Conservation (phyloP, 768 basidiomycete genomes). For the Lactarius evosmus region DNA sequence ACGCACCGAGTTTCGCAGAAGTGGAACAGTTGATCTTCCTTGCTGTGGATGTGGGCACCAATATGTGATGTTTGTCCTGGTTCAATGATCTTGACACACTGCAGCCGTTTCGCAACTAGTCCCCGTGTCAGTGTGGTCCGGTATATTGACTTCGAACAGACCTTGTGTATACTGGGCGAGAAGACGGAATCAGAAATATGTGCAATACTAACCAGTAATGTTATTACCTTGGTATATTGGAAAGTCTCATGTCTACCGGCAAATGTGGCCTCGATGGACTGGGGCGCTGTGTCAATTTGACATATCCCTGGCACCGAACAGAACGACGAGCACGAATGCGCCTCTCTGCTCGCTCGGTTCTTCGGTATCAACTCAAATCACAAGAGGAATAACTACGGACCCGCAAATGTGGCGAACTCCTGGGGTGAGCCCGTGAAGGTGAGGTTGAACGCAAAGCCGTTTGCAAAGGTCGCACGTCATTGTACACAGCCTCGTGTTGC, state of each 20-base stretch:
- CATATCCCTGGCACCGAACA: conserved; percentile 51
- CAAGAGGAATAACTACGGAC: conserved; percentile 33
- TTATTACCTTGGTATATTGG: conserved; percentile 55
- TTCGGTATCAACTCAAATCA: neutral
- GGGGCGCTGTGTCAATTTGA: conserved; percentile 54
- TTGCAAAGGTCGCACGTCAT: conserved; percentile 52
- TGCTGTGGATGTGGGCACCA: conserved; percentile 48
- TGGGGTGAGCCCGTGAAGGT: conserved; percentile 48
- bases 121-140: neutral
- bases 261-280: conserved; percentile 59
- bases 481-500: conserved; percentile 52
- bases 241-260: conserved; percentile 57
- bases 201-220: too few species aligned
- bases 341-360: conserved; percentile 39
- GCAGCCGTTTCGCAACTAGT: conserved; percentile 48
- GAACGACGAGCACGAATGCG: conserved; percentile 44
- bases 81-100: conserved; percentile 46
- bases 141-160: conserved; percentile 25
- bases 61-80: conserved; percentile 42
- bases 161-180: conserved; percentile 52
- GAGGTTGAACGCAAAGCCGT: conserved; percentile 46
- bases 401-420: conserved; percentile 53
- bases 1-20: conserved; percentile 50
- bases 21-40: conserved; percentile 46
- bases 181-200: neutral